These are phyloP conservation scores for Daphne laureola DNA, from an alignment of 441 rosid genomes.

Conservation along the genomic window DNA sequence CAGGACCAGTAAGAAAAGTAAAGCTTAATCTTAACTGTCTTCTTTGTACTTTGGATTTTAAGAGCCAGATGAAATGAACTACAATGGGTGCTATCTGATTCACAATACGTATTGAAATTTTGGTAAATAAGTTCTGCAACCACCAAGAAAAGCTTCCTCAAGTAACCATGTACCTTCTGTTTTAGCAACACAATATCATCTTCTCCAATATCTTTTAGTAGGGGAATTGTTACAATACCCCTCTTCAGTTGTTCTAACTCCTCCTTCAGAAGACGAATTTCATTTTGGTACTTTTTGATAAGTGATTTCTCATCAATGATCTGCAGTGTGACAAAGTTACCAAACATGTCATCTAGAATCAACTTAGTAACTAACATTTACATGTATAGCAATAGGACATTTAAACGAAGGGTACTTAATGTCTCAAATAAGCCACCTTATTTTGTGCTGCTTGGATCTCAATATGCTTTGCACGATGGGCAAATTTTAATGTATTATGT, in stretches of 20 bases:
- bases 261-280: constrained; percentile 63
- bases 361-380: constrained; percentile 11
- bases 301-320: constrained; percentile 76
- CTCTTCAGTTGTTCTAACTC: constrained; percentile 57
- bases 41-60: no score
- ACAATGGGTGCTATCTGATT: no score
- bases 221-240: constrained; percentile 72
- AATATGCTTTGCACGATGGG: constrained; percentile 75
- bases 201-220: constrained; percentile 47
- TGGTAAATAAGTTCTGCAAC: no score
- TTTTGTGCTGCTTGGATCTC: constrained; percentile 71
- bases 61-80: no score
- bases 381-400: no score
- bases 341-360: constrained; percentile 3
- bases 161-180: constrained; percentile 56
- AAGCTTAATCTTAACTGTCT: no score
- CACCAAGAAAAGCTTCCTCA: no score
- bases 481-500: constrained; percentile 75
- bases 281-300: constrained; percentile 67
- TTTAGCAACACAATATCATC: constrained; percentile 76
- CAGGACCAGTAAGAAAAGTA: no score
- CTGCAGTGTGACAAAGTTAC: constrained; percentile 31
- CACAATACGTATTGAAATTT: no score
- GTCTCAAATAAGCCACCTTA: constrained; percentile 30
- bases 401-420: no score